phyloP scores from a whole-genome alignment of 805 yeast genomes.

The Brettanomyces bruxellensis region DNA sequence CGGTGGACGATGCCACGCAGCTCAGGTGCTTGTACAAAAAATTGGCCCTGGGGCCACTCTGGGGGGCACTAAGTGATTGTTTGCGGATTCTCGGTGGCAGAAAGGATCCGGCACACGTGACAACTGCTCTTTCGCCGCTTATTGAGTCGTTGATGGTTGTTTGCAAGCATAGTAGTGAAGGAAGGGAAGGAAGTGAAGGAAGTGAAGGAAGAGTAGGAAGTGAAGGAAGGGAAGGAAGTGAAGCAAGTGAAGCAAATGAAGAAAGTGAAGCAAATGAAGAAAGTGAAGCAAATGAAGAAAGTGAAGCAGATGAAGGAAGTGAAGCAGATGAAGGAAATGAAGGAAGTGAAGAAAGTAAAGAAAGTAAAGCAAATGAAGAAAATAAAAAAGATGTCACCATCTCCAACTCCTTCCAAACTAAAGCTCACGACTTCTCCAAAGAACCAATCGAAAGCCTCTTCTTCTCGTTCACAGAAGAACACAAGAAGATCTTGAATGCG shows the following conservation, averaged over 20 bases:
- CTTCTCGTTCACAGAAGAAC: conserved; percentile 82
- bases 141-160: conserved; percentile 93
- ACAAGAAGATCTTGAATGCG: conserved; percentile 77
- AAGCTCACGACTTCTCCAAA: conserved; percentile 52
- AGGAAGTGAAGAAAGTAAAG: no score
- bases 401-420: conserved; percentile 11
- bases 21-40: conserved; percentile 55
- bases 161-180: conserved; percentile 63
- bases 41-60: conserved; percentile 65
- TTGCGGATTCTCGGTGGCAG: conserved; percentile 54
- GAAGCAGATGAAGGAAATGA: no score
- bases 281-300: no score
- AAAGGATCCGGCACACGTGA: conserved; percentile 49
- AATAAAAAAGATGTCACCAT: no score
- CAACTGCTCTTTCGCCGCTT: conserved; percentile 74
- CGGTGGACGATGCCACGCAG: conserved; percentile 32
- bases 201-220: no score
- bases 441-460: conserved; percentile 74
- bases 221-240: no score
- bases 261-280: no score
- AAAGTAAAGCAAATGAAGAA: no score
- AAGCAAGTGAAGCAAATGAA: no score
- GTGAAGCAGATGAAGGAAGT: no score
- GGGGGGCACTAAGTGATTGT: conserved; percentile 79
- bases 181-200: no score